Conservation (phyloP, 73 alveolate genomes). For the Uronychia setigera region DNA sequence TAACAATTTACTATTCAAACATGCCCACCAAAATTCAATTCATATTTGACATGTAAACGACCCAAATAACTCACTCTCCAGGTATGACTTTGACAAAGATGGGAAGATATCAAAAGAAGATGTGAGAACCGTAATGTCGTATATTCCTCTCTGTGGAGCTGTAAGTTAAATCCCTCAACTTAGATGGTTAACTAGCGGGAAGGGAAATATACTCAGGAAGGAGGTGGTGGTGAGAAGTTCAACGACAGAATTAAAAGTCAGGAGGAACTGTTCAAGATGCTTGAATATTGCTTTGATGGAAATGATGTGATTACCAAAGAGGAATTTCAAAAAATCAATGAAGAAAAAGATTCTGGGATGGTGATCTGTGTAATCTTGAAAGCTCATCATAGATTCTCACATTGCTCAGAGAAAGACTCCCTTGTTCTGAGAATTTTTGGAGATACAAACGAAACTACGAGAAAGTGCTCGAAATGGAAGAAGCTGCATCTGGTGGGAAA, state of each 20-base stretch:
- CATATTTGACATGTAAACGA: constrained; percentile 46
- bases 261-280: constrained; percentile 45
- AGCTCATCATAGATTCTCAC: constrained; percentile 21
- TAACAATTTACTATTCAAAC: constrained; percentile 50
- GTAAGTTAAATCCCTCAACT: neutral
- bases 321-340: constrained; percentile 50
- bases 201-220: constrained; percentile 57
- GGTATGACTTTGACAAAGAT: constrained; percentile 11
- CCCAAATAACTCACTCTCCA: neutral
- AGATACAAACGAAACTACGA: constrained; percentile 55
- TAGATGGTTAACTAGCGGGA: constrained; percentile 13
- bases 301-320: constrained; percentile 16
- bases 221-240: constrained; percentile 60
- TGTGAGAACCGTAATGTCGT: constrained; percentile 16
- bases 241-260: constrained; percentile 38
- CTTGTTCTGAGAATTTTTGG: constrained; percentile 63
- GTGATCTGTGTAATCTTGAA: constrained; percentile 20
- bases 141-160: constrained; percentile 1
- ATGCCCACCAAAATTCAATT: constrained; percentile 40
- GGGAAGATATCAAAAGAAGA: constrained; percentile 14
- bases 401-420: constrained; percentile 50
- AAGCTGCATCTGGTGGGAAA: constrained; percentile 5
- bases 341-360: constrained; percentile 57
- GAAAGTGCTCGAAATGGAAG: constrained; percentile 44
- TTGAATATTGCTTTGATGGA: constrained; percentile 48